Base-by-base conservation (phyloP, 768 basidiomycete genomes). In the Termitomyces heimii region DNA sequence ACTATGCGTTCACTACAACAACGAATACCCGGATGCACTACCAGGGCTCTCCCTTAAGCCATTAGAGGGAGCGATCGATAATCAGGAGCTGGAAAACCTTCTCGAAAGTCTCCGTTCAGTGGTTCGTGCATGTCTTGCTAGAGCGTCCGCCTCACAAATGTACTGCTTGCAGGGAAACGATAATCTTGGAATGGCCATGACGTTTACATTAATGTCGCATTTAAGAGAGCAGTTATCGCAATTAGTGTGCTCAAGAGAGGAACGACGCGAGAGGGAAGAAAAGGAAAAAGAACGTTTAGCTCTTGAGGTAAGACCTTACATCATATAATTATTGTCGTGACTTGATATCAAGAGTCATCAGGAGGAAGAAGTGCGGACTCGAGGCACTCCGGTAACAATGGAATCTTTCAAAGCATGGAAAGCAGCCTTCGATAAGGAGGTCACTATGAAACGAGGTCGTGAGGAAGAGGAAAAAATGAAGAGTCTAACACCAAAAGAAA, bases 131-230 rank as follows among this genome's bases (percentile, higher is more conserved):
- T 39, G 46, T 45, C 45, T 39, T 58, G 31, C 40, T 22, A 40
- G 46, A 60, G 26, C 43, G 8, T 28, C 28, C 43, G 37, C 59
- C 57, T 53, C 37, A 52, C 42, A 53, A n/a, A 24, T 31, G 52
- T 60, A 54, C 51, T 32, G 26, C 53, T 50, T 52, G 56, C 54
- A 91, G 88, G 90, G 89, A 55, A 82, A 88, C 66, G 92, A 94
- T 67, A 94, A 90, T 69, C 66, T 92, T 22, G 93, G 93, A 43
- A 95, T 95, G 88, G 94, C 97, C 2, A 98, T 98, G 94, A 95
- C 94, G 18, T 99, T 97, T 68, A 94, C 96, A 0, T 77, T 99
- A 18, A 86, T 94, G 12, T 88, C 90, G 0, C 86, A 89, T 64
- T 80, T 97, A 45, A 80, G 89, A 61, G 94, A 98, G 70, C 77